These are phyloP conservation scores for Rhinocladiella mackenziei DNA, from an alignment of 2,329 filamentous ascomycete species.

Conservation along the genomic window DNA sequence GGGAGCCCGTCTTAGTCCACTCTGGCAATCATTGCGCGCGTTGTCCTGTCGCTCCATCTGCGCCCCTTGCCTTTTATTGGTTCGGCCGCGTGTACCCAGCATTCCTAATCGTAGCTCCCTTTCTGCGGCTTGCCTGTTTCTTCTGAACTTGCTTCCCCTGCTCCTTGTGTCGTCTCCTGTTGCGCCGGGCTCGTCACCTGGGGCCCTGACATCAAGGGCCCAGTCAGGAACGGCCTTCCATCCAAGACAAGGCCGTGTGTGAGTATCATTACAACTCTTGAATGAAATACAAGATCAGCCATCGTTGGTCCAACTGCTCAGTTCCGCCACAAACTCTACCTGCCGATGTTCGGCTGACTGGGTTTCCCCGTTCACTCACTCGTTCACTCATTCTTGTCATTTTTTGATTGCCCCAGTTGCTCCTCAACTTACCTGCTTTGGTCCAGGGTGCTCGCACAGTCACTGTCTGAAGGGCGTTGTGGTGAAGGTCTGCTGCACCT, in stretches of 20 bases:
- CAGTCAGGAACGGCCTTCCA: constrained; percentile 28
- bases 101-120: constrained; percentile 25
- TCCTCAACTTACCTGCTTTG: constrained; percentile 8
- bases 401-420: constrained; percentile 19
- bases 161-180: constrained; percentile 16
- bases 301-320: constrained; percentile 21
- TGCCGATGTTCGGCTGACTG: constrained; percentile 27
- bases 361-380: constrained; percentile 20
- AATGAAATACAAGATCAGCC: constrained; percentile 24
- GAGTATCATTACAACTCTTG: too few relatives aligned
- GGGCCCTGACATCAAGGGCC: constrained; percentile 27
- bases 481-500: constrained; percentile 13
- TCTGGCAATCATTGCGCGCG: constrained; percentile 28
- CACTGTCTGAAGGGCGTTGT: constrained; percentile 18
- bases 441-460: constrained; percentile 14
- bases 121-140: constrained; percentile 26
- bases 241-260: constrained; percentile 28
- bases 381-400: constrained; percentile 17
- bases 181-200: constrained; percentile 20
- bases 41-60: constrained; percentile 22
- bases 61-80: constrained; percentile 17
- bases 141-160: constrained; percentile 16
- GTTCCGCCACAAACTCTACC: constrained; percentile 25
- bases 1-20: constrained; percentile 29
- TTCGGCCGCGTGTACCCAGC: constrained; percentile 20